A percentile compares a stretch with the other conserved stretches of the same genome.
These are phyloP conservation scores for Beauveria rudraprayagi DNA, from an alignment of 2,329 filamentous ascomycete species.

Conservation along the genomic window DNA sequence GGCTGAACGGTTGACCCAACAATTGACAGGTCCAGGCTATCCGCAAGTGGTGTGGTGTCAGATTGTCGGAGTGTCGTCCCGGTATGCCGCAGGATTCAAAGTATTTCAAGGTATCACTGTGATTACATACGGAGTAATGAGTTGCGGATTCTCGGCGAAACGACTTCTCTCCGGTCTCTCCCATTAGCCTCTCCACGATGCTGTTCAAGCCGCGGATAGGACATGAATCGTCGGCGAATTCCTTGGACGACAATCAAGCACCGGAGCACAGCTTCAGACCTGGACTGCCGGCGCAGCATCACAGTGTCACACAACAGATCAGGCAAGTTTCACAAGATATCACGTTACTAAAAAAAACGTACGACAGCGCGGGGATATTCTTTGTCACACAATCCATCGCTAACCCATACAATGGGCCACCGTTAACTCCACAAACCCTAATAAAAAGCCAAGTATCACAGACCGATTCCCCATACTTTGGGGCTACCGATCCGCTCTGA, in stretches of 20 bases:
- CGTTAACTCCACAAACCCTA: background rate
- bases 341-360: background rate
- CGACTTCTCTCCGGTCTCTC: background rate
- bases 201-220: background rate
- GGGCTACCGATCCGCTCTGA: background rate
- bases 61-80: background rate
- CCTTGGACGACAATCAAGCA: background rate
- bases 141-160: background rate
- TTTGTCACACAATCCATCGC: background rate
- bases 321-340: background rate
- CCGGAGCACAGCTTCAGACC: background rate
- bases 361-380: background rate
- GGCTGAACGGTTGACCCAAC: background rate
- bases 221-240: background rate
- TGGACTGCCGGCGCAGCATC: background rate
- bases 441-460: background rate
- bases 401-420: background rate
- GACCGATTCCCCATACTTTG: background rate
- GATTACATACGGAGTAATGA: background rate
- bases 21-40: no score
- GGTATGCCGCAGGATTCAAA: background rate
- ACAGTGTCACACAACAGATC: background rate
- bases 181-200: no score
- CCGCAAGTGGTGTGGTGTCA: background rate
- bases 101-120: background rate